Evolutionary conservation across 2,329 filamentous ascomycete species (phyloP).

Genomic region (Paraconiothyrium sp.): DNA sequence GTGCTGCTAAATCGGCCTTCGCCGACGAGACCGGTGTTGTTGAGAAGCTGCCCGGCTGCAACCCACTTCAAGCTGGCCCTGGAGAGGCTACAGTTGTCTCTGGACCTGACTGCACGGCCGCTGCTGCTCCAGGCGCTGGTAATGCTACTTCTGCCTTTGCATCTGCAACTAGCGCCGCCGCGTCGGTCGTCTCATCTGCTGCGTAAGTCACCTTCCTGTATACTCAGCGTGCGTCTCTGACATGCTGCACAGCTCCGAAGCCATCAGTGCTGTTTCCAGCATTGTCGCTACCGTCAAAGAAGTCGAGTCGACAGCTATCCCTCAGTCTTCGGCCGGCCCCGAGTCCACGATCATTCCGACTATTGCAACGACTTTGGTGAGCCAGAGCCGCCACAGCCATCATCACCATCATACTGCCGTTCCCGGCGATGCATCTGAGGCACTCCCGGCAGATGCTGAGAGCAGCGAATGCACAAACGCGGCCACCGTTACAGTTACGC

Average conservation of each 20-base stretch:
- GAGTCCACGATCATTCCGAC: not conserved
- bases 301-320: not conserved
- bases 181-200: conserved; percentile 17
- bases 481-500: conserved; percentile 33
- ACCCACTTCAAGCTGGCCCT: conserved; percentile 50
- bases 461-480: conserved; percentile 30
- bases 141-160: conserved; percentile 17
- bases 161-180: conserved; percentile 14
- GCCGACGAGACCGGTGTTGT: conserved; percentile 30
- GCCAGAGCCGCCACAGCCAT: conserved; percentile 1
- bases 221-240: conserved; percentile 5
- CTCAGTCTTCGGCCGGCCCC: not conserved
- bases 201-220: conserved; percentile 16
- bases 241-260: conserved; percentile 7
- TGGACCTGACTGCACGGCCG: conserved; percentile 39
- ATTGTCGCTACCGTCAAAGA: not conserved
- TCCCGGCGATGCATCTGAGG: conserved; percentile 10
- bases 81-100: conserved; percentile 37
- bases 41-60: conserved; percentile 50
- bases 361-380: not conserved
- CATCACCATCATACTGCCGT: conserved; percentile 5
- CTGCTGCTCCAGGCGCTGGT: conserved; percentile 23
- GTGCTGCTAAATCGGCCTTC: conserved; percentile 32
- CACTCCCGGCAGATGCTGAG: conserved; percentile 19
- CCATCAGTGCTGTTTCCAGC: conserved; percentile 11